Conservation (phyloP, 495 filamentous ascomycete species). For the Podospora tetraspora region DNA sequence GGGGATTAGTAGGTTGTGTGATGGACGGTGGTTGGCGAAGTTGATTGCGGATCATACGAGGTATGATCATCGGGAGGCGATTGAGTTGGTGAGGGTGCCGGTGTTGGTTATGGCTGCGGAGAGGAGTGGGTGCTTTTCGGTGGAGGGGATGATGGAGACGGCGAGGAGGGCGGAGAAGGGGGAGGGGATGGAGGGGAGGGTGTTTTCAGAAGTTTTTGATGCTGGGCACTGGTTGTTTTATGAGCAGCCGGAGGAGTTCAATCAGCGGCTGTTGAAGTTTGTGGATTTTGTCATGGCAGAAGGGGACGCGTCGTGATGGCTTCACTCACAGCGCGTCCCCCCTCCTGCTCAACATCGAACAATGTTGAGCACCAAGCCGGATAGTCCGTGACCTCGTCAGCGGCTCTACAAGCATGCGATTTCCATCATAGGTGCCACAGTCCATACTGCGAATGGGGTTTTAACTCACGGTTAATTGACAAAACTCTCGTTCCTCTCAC, state of each 20-base stretch:
- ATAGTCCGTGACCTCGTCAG: too few relatives aligned
- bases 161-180: conserved; percentile 26
- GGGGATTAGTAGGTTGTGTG: conserved; percentile 31
- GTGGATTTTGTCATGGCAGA: conserved; percentile 6
- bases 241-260: conserved; percentile 41
- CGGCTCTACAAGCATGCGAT: too few relatives aligned
- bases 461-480: too few relatives aligned
- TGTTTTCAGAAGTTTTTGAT: conserved; percentile 30
- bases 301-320: background rate
- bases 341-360: background rate
- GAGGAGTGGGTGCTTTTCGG: conserved; percentile 41
- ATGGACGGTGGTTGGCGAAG: conserved; percentile 38
- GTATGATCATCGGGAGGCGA: conserved; percentile 44
- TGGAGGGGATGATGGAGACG: conserved; percentile 38
- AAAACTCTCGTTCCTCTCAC: too few relatives aligned
- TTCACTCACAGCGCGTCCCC: background rate
- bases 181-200: conserved; percentile 16
- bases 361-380: too few relatives aligned
- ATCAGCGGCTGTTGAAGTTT: conserved; percentile 34
- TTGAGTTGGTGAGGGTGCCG: conserved; percentile 28
- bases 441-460: too few relatives aligned
- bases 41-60: conserved; percentile 44
- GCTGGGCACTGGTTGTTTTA: conserved; percentile 47
- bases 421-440: too few relatives aligned
- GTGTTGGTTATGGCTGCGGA: conserved; percentile 37